A percentile compares a stretch with the other conserved stretches of the same genome.
These are phyloP conservation scores for Abortiporus biennis DNA, from an alignment of 1,284 basidiomycete genomes.

Conservation along the genomic window DNA sequence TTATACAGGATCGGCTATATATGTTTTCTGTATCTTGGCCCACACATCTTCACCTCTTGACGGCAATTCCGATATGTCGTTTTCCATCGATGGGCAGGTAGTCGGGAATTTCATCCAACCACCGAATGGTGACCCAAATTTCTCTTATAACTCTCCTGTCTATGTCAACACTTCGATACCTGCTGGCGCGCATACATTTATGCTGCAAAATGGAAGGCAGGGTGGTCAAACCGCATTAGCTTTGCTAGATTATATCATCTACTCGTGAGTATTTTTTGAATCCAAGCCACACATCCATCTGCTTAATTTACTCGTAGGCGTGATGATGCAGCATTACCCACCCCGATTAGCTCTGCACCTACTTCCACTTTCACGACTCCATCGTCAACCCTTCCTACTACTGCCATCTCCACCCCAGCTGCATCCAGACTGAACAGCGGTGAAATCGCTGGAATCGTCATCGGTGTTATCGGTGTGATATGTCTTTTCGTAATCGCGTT, in stretches of 20 bases:
- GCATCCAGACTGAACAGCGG: no score
- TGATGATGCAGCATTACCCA: no score
- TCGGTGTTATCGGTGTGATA: no score
- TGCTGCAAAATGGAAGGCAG: constrained; percentile 12
- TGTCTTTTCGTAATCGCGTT: no score
- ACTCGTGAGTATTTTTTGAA: constrained; percentile 18
- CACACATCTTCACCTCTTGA: constrained; percentile 16
- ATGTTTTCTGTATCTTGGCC: constrained; percentile 27
- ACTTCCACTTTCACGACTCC: no score
- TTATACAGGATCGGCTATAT: constrained; percentile 24
- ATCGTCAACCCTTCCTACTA: no score
- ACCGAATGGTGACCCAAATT: constrained; percentile 9
- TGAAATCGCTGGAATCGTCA: no score
- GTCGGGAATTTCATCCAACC: constrained; percentile 21
- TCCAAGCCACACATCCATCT: no score
- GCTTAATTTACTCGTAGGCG: no score
- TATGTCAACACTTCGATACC: constrained; percentile 23
- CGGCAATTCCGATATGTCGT: constrained; percentile 28
- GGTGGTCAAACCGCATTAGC: constrained; percentile 11
- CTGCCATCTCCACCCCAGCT: no score
- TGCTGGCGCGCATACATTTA: constrained; percentile 15
- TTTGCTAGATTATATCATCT: constrained; percentile 18
- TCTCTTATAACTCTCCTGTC: constrained; percentile 27
- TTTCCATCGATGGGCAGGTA: constrained; percentile 27
- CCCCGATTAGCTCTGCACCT: no score